Evolutionary conservation across 495 filamentous ascomycete species (phyloP).

Genomic region (Talaromyces borbonicus): DNA sequence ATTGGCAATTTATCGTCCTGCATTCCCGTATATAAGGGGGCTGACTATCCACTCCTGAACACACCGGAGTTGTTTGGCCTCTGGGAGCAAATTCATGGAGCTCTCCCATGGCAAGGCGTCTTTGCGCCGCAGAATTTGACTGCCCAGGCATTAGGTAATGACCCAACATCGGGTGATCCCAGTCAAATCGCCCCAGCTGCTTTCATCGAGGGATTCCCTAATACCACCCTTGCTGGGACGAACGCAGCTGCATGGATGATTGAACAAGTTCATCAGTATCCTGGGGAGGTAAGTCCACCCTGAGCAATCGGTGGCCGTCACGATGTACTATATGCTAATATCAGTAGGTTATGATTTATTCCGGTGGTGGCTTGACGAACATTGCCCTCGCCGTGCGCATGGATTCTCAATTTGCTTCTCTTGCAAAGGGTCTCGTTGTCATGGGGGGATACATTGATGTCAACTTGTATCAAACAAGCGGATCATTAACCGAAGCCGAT

Average conservation of each 20-base stretch:
- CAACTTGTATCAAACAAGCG: constrained; percentile 25
- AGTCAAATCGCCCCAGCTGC: constrained; percentile 22
- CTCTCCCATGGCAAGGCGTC: constrained; percentile 26
- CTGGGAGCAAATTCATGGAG: constrained; percentile 24
- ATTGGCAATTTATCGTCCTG: constrained; percentile 20
- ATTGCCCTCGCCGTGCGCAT: constrained; percentile 29
- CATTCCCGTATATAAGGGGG: constrained; percentile 25
- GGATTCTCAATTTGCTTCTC: constrained; percentile 26
- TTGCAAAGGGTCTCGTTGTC: constrained; percentile 30
- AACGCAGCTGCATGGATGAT: constrained; percentile 24
- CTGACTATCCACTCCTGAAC: constrained; percentile 24
- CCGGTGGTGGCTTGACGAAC: constrained; percentile 29
- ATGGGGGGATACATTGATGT: constrained; percentile 35
- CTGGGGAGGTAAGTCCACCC: constrained; percentile 17
- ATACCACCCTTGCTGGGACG: constrained; percentile 17
- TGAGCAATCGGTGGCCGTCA: neutral
- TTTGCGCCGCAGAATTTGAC: constrained; percentile 24
- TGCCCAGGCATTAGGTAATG: constrained; percentile 16
- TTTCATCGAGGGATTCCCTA: constrained; percentile 27
- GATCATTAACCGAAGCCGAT: constrained; percentile 18
- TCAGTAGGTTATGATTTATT: neutral
- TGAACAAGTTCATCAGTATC: constrained; percentile 29
- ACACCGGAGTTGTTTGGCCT: constrained; percentile 21
- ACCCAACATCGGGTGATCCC: constrained; percentile 24
- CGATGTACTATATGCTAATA: neutral